phyloP scores from a whole-genome alignment of 2,329 filamentous ascomycete species.

The Onygena corvina region DNA sequence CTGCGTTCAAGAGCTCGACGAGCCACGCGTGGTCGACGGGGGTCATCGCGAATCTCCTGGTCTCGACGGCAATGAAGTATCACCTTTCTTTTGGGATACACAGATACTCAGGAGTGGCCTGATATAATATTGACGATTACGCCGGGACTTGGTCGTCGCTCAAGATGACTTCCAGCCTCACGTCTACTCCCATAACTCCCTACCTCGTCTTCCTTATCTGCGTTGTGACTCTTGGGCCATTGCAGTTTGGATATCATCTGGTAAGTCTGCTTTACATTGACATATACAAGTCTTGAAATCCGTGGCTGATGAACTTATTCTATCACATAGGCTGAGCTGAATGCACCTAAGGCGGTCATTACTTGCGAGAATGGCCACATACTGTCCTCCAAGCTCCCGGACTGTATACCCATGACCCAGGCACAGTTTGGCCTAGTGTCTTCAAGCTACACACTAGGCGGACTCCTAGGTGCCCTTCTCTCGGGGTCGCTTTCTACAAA shows the following conservation, averaged over 20 bases:
- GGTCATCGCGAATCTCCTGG: too few relatives aligned
- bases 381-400: conserved; percentile 34
- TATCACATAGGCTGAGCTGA: conserved; percentile 91
- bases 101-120: too few relatives aligned
- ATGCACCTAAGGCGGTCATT: conserved; percentile 86
- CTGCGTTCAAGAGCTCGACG: too few relatives aligned
- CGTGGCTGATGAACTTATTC: too few relatives aligned
- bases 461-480: conserved; percentile 67
- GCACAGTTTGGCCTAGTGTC: conserved; percentile 74
- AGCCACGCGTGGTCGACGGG: too few relatives aligned
- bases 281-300: too few relatives aligned
- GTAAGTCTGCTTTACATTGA: conserved; percentile 47
- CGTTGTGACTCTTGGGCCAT: conserved; percentile 68
- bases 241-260: conserved; percentile 91
- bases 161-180: background rate
- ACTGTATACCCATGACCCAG: conserved; percentile 81
- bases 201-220: conserved; percentile 68
- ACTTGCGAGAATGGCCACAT: conserved; percentile 60
- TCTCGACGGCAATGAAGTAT: too few relatives aligned
- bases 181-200: conserved; percentile 43
- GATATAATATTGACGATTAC: too few relatives aligned
- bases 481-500: conserved; percentile 68
- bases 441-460: conserved; percentile 83
- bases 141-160: too few relatives aligned
- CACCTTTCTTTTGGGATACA: too few relatives aligned